Evolutionary conservation across 768 basidiomycete species (phyloP).

Genomic region (Pleurotus tuber-regium): DNA sequence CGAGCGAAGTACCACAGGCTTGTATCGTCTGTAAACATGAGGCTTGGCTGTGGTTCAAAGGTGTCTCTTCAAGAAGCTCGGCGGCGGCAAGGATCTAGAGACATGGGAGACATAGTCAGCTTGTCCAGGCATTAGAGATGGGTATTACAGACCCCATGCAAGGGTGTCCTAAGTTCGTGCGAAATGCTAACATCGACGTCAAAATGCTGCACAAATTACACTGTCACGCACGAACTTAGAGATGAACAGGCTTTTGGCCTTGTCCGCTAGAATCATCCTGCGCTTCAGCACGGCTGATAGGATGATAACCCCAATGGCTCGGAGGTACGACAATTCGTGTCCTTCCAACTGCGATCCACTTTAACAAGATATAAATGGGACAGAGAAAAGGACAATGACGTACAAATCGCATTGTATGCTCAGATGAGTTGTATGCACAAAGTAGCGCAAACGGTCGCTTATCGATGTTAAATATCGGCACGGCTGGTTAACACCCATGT

Average conservation of each 20-base stretch:
- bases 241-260: constrained; percentile 89
- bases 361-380: constrained; percentile 12
- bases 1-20: constrained; percentile 92
- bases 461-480: constrained; percentile 92
- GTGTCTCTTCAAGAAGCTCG: constrained; percentile 83
- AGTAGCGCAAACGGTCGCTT: constrained; percentile 88
- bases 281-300: constrained; percentile 90
- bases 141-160: constrained; percentile 69
- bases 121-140: background rate
- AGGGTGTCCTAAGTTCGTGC: constrained; percentile 85
- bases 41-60: constrained; percentile 74
- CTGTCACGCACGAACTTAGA: constrained; percentile 60
- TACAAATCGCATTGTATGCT: constrained; percentile 80
- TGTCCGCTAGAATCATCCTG: constrained; percentile 91
- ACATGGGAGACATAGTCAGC: constrained; percentile 10
- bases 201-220: no score
- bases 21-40: constrained; percentile 93
- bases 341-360: constrained; percentile 65
- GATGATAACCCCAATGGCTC: constrained; percentile 93
- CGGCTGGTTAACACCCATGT: constrained; percentile 44
- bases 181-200: constrained; percentile 87
- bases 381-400: constrained; percentile 20
- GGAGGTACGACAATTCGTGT: constrained; percentile 86
- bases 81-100: constrained; percentile 88
- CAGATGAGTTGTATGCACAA: constrained; percentile 86